Base-by-base conservation (phyloP, 495 filamentous ascomycete species). In the Aspergillus conjunctus region DNA sequence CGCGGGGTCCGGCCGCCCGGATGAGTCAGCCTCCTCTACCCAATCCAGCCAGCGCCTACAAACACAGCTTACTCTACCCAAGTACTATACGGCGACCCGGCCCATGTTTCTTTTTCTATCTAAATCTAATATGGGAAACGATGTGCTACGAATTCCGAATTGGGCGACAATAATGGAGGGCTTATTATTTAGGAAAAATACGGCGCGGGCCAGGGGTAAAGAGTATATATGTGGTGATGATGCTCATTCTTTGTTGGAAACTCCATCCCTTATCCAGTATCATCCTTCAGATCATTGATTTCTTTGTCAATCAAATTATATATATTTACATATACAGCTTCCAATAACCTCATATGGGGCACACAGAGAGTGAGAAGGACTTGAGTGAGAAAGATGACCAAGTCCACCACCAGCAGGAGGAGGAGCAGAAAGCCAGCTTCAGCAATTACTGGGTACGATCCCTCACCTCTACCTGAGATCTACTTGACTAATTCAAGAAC, bases 341-440 rank as follows among this genome's bases (percentile, higher is more conserved):
- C n/a, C n/a, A 15, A 15, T 15, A 7, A 32, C 53, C n/a, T 21
- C 1, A 14, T 37, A 55, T 55, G 53, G 53, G 31, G 21, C 37
- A 17, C 31, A 55, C 53, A 26, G 15, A 54, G 41, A 8, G 17
- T 18, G 34, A 55, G 17, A n/a, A n/a, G n/a, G n/a, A n/a, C n/a
- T 18, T 31, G 17, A 7, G 9, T 15, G 22, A 55, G 7, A 32
- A 31, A 44, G 37, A 55, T 32, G 53, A 31, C 18, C 9, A n/a
- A 21, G 33, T 43, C 33, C 12, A 43, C 34, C 14, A 18, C 21
- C 17, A 41, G 11, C 1, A 22, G 12, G 34, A 37, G 21, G 37
- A 44, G 46, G 56, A 49, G 31, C 17, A 22, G 12, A 51, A 59
- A 18, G 22, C 55, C 43, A 33, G 30, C 31, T 51, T 58, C 44